A percentile compares a stretch with the other conserved stretches of the same genome.
Conservation (phyloP, 176 grass and related monocot species). For the Carex parvula region DNA sequence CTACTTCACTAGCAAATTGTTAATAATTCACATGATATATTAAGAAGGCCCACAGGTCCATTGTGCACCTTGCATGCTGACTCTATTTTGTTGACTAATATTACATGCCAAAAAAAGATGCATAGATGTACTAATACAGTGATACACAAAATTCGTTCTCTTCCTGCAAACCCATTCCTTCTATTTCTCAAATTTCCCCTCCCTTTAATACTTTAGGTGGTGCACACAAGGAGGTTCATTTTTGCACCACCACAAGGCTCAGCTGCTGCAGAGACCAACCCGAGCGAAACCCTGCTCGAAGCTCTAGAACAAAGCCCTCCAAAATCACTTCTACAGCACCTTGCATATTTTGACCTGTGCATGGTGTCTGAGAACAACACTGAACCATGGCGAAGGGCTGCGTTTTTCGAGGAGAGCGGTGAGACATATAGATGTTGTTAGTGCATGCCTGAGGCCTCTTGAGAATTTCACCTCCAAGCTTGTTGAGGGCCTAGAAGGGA, state of each 20-base stretch:
- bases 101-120: neutral
- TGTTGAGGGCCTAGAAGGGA: constrained; percentile 54
- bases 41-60: neutral
- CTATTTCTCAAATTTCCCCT: neutral
- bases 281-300: constrained; percentile 75
- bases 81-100: neutral
- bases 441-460: constrained; percentile 74
- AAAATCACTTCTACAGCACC: constrained; percentile 69
- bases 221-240: constrained; percentile 81
- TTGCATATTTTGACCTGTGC: constrained; percentile 91
- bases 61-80: neutral
- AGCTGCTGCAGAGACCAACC: constrained; percentile 78
- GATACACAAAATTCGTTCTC: neutral
- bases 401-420: constrained; percentile 89
- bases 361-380: constrained; percentile 71
- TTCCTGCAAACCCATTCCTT: neutral
- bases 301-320: constrained; percentile 66
- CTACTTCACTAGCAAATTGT: neutral
- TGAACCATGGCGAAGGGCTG: constrained; percentile 71
- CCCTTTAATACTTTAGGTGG: constrained; percentile 48
- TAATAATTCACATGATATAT: neutral
- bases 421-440: constrained; percentile 79
- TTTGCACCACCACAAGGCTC: constrained; percentile 81
- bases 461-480: constrained; percentile 66
- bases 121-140: constrained; percentile 15